phyloP scores from a whole-genome alignment of 768 basidiomycete genomes.

The Hypholoma sublateritium region DNA sequence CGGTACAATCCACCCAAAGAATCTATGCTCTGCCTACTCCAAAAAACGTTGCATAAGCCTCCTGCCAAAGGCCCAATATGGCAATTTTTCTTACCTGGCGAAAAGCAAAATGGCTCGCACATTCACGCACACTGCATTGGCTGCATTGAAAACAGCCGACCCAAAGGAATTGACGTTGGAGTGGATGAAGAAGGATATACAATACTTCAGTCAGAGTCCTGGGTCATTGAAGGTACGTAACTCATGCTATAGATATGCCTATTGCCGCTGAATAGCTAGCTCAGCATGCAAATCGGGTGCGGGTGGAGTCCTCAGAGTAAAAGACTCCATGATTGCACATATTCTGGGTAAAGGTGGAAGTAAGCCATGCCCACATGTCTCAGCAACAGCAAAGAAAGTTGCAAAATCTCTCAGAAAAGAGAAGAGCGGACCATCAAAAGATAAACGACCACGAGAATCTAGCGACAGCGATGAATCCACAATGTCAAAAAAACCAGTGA shows the following conservation, averaged over 20 bases:
- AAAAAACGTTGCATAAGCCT: slow-evolving; percentile 11
- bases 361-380: slow-evolving; percentile 20
- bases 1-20: no score
- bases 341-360: slow-evolving; percentile 15
- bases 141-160: slow-evolving; percentile 15
- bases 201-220: slow-evolving; percentile 9
- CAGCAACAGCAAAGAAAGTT: slow-evolving; percentile 9
- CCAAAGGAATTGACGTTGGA: slow-evolving; percentile 5
- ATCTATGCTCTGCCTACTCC: neutral
- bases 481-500: slow-evolving; percentile 8
- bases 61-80: slow-evolving; percentile 18
- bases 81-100: slow-evolving; percentile 18
- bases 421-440: neutral
- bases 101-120: slow-evolving; percentile 23
- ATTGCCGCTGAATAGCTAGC: neutral
- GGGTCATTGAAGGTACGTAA: slow-evolving; percentile 17
- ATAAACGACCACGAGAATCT: neutral
- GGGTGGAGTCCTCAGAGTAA: slow-evolving; percentile 20
- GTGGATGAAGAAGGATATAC: slow-evolving; percentile 15
- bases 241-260: neutral
- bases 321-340: slow-evolving; percentile 25
- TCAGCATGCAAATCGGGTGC: slow-evolving; percentile 17
- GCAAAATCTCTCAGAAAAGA: slow-evolving; percentile 4
- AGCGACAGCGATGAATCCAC: slow-evolving; percentile 1
- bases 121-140: slow-evolving; percentile 19